These are phyloP conservation scores for Cladosporium austrohemisphaericum DNA, from an alignment of 2,329 filamentous ascomycete species.

Conservation along the genomic window DNA sequence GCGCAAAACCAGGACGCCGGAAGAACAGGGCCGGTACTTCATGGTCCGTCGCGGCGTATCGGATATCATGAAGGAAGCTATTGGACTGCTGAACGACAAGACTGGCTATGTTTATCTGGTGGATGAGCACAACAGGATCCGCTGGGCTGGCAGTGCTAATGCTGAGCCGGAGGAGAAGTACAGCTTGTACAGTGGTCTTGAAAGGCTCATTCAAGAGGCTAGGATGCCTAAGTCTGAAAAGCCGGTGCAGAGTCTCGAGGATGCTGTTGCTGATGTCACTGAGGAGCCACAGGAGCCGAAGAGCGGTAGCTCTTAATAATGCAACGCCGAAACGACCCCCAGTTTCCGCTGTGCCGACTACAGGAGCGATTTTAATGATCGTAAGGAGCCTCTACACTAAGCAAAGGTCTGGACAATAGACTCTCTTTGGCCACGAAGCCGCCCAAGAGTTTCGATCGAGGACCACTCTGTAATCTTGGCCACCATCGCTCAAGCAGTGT, in stretches of 20 bases:
- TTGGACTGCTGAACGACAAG: slow-evolving; percentile 77
- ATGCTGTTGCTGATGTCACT: slow-evolving; percentile 17
- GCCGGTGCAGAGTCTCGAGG: slow-evolving; percentile 39
- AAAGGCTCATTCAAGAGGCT: slow-evolving; percentile 58
- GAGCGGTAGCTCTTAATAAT: too few relatives aligned
- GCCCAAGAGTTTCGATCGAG: too few relatives aligned
- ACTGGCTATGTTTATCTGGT: slow-evolving; percentile 93
- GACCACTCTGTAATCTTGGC: too few relatives aligned
- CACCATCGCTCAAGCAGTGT: too few relatives aligned
- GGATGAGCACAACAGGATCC: slow-evolving; percentile 80
- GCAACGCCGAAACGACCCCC: too few relatives aligned
- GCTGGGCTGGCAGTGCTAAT: slow-evolving; percentile 84
- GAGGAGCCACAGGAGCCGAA: slow-evolving; percentile 8
- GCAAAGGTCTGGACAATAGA: too few relatives aligned
- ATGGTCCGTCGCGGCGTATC: slow-evolving; percentile 55
- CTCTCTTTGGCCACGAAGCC: too few relatives aligned
- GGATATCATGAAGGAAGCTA: slow-evolving; percentile 54
- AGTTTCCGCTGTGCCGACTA: too few relatives aligned
- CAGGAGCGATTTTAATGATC: too few relatives aligned
- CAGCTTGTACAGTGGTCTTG: slow-evolving; percentile 62
- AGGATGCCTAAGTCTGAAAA: slow-evolving; percentile 37
- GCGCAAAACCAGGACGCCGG: slow-evolving; percentile 43
- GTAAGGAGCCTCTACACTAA: too few relatives aligned
- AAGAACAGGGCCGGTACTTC: slow-evolving; percentile 58
- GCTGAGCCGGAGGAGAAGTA: slow-evolving; percentile 64